These are phyloP conservation scores for Leishmania martiniquensis DNA, from an alignment of 208 protist genomes.

Conservation along the genomic window DNA sequence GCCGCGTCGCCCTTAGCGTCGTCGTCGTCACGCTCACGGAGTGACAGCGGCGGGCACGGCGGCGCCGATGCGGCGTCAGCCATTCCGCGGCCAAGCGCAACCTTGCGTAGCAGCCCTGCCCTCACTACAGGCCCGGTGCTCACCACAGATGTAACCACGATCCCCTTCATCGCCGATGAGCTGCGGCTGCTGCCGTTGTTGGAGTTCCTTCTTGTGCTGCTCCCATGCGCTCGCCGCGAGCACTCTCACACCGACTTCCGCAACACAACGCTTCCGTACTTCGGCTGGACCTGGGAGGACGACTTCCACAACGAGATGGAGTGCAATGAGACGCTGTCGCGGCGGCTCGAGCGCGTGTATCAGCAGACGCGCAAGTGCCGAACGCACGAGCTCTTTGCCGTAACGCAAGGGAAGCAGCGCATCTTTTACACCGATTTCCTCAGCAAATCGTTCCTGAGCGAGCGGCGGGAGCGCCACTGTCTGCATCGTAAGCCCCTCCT, in stretches of 20 bases:
- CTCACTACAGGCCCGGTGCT: constrained; percentile 17
- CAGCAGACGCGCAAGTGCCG: constrained; percentile 39
- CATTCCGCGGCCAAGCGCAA: not conserved
- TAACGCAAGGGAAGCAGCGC: constrained; percentile 31
- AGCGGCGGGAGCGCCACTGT: constrained; percentile 30
- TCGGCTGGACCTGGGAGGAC: constrained; percentile 83
- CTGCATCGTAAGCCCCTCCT: constrained; percentile 27
- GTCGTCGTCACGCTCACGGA: not conserved
- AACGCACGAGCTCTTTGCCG: constrained; percentile 15
- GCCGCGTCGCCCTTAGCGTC: not conserved
- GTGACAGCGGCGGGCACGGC: not conserved
- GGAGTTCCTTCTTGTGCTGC: constrained; percentile 70
- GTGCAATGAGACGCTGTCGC: constrained; percentile 58
- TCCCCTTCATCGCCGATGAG: constrained; percentile 69
- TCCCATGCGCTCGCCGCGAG: constrained; percentile 36
- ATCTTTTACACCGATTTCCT: constrained; percentile 38
- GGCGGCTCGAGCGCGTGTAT: constrained; percentile 67
- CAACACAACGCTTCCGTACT: constrained; percentile 61
- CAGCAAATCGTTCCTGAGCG: constrained; percentile 29
- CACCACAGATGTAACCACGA: constrained; percentile 41
- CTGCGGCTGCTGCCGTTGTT: constrained; percentile 59
- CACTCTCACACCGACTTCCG: constrained; percentile 51
- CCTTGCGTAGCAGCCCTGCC: not conserved
- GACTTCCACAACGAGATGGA: constrained; percentile 79
- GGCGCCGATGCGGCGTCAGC: not conserved